These are phyloP conservation scores for Apiospora aurea DNA, from an alignment of 2,329 filamentous ascomycete species.

Conservation along the genomic window DNA sequence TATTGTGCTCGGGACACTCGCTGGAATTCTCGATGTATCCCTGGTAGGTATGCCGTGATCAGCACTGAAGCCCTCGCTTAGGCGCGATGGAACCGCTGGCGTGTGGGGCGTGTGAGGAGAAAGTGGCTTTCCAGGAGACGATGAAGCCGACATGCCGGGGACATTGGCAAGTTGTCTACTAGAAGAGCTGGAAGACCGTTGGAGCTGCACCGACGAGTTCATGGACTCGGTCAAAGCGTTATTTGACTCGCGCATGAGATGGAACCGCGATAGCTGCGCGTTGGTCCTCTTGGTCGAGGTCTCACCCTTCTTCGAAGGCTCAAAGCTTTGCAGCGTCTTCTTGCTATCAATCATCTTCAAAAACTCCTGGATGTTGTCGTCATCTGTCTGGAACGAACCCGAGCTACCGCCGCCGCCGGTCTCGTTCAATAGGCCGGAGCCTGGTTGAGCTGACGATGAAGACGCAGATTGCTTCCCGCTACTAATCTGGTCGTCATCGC, in stretches of 20 bases:
- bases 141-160: slow-evolving; percentile 80
- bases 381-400: slow-evolving; percentile 75
- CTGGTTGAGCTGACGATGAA: slow-evolving; percentile 74
- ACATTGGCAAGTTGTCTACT: slow-evolving; percentile 66
- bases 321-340: slow-evolving; percentile 85
- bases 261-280: slow-evolving; percentile 83
- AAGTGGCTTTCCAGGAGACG: slow-evolving; percentile 87
- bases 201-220: slow-evolving; percentile 85
- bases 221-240: slow-evolving; percentile 91
- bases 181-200: slow-evolving; percentile 80
- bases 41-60: slow-evolving; percentile 59
- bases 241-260: slow-evolving; percentile 88
- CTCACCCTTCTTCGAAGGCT: slow-evolving; percentile 70
- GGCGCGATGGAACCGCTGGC: slow-evolving; percentile 89
- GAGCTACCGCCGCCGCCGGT: slow-evolving; percentile 71
- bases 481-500: slow-evolving; percentile 76
- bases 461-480: slow-evolving; percentile 81
- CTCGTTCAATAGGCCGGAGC: slow-evolving; percentile 80
- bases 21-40: slow-evolving; percentile 44
- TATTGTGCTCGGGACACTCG: slow-evolving; percentile 48
- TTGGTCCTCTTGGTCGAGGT: slow-evolving; percentile 77
- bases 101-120: slow-evolving; percentile 93
- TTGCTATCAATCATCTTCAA: slow-evolving; percentile 86
- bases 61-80: slow-evolving; percentile 88
- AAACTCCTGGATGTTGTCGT: slow-evolving; percentile 93